Evolutionary conservation across 73 alveolate species (phyloP).

Genomic region (Uronychia binucleata): DNA sequence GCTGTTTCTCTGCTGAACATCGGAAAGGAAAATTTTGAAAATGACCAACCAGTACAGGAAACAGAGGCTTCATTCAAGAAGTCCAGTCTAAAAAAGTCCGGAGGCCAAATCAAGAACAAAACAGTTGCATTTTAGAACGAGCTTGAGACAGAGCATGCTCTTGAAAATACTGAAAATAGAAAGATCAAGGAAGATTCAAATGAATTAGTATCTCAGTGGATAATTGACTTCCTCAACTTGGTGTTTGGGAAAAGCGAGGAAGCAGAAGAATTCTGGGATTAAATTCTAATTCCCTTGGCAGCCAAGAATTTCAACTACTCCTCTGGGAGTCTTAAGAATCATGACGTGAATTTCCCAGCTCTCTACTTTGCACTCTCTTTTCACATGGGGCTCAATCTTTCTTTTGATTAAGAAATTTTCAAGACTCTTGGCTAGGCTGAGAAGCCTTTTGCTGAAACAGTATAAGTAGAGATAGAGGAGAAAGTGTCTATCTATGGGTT

Average conservation of each 20-base stretch:
- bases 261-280: slow-evolving; percentile 50
- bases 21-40: slow-evolving; percentile 5
- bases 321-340: slow-evolving; percentile 2
- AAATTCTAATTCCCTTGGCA: slow-evolving; percentile 40
- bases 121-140: neutral
- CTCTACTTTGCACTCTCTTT: slow-evolving; percentile 49
- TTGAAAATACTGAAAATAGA: no score
- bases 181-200: slow-evolving; percentile 19
- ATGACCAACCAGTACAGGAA: no score
- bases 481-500: slow-evolving; percentile 42
- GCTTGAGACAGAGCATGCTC: no score
- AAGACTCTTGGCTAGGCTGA: slow-evolving; percentile 29
- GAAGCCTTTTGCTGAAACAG: slow-evolving; percentile 41
- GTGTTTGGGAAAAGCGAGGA: slow-evolving; percentile 40
- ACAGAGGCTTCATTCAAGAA: neutral
- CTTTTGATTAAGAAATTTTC: slow-evolving; percentile 36
- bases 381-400: slow-evolving; percentile 47
- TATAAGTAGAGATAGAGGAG: slow-evolving; percentile 3
- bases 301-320: slow-evolving; percentile 16
- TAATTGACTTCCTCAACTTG: slow-evolving; percentile 53
- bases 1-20: neutral
- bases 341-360: slow-evolving; percentile 47
- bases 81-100: slow-evolving; percentile 5
- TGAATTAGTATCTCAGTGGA: slow-evolving; percentile 15
- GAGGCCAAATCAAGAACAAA: neutral